Evolutionary conservation across 2,329 filamentous ascomycete species (phyloP), one percentile per base, ranked within the genome.

Genomic region (Trichoderma lentiforme): DNA sequence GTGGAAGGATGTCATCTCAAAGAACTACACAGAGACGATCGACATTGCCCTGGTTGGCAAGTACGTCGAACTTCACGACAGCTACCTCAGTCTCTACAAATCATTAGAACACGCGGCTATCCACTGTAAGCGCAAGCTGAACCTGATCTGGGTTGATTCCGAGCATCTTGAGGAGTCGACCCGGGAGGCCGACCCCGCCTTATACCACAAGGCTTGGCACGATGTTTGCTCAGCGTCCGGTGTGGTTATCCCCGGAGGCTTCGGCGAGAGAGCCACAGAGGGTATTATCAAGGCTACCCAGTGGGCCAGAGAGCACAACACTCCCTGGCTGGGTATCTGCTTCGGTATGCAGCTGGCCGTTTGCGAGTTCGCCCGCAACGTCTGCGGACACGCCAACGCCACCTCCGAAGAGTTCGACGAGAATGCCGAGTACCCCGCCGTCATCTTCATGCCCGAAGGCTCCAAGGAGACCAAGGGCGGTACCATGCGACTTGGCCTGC

Each of bases 321-420:
- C 89, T 4, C 94, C 94, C 1, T 98, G 92, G 83, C 87, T 98
- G 1, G 96, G 96, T 72, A 92, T 98, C 74, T 98, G 95, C 80
- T 85, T 98, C 26, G 94, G 94, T 71, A 94, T 97, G 91, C 96
- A 98, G 81, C 88, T 97, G 61, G 94, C 95, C 24, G 94, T 97
- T 61, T 92, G 98, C 76, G 95, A 98, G 81, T 93, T 90, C 76
- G 94, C 94, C 2, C 90, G 94, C 56, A 90, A 93, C 75, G 84
- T 95, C 1, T 92, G 90, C 82, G 88, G 88, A 32, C 86, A 94
- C 74, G 77, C 83, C 39, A 79, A 83, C 11, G 88, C 88, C 32
- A 85, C 83, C 4, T 88, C 85, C 9, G 88, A 89, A 75, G 89
- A 91, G 84, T 90, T 36, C 76, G 84, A 60, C 80, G 86, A 28